A percentile compares a stretch with the other conserved stretches of the same genome.
These are phyloP conservation scores for Aureobasidium melanogenum DNA, from an alignment of 2,329 filamentous ascomycete genomes.

Conservation along the genomic window DNA sequence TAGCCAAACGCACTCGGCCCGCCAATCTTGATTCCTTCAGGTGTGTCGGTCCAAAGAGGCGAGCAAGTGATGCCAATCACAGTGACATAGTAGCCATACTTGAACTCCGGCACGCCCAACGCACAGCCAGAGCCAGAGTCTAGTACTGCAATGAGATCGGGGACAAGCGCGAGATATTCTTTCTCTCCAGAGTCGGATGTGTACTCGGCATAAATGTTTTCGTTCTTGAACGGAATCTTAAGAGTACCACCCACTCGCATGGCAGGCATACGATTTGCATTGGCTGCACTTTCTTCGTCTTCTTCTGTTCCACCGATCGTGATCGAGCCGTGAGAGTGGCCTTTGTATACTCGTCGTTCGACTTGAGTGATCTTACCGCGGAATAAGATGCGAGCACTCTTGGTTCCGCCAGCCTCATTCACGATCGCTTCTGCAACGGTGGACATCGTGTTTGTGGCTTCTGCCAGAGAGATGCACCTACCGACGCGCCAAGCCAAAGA, in stretches of 20 bases:
- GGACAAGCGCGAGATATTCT: conserved; percentile 39
- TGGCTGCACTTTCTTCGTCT: conserved; percentile 24
- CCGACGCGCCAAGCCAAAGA: conserved; percentile 47
- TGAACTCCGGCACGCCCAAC: conserved; percentile 46
- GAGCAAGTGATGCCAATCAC: conserved; percentile 48
- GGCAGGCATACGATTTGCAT: conserved; percentile 18
- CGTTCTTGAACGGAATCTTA: conserved; percentile 65
- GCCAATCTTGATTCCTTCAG: conserved; percentile 41
- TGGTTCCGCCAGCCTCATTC: conserved; percentile 46
- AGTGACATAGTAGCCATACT: conserved; percentile 44
- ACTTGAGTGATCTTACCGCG: conserved; percentile 56
- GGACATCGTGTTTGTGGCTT: conserved; percentile 42
- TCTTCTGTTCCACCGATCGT: conserved; percentile 31
- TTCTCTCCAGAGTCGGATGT: conserved; percentile 27
- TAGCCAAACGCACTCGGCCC: conserved; percentile 43
- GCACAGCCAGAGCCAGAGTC: conserved; percentile 41
- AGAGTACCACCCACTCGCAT: conserved; percentile 39
- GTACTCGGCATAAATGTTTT: conserved; percentile 55
- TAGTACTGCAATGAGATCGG: conserved; percentile 42
- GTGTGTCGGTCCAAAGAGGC: conserved; percentile 44
- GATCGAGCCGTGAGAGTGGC: conserved; percentile 52
- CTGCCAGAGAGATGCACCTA: conserved; percentile 46
- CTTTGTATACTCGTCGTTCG: conserved; percentile 46
- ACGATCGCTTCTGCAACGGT: conserved; percentile 51
- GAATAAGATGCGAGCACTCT: conserved; percentile 49